Conservation (phyloP, 306 rosid species). For the Alnus glutinosa region DNA sequence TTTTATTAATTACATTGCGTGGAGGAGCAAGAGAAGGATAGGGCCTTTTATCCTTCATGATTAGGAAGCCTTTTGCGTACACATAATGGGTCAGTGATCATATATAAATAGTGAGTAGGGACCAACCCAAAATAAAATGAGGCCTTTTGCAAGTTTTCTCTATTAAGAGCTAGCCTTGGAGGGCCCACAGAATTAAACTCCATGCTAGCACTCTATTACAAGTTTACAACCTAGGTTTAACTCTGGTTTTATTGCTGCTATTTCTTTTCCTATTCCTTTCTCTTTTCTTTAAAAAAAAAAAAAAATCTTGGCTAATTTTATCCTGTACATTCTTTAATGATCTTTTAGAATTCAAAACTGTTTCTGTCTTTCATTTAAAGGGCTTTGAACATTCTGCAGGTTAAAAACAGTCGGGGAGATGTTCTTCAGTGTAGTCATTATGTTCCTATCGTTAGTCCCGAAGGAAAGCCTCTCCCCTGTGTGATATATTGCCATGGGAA, state of each 20-base stretch:
- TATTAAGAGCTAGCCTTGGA: neutral
- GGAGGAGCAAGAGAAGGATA: neutral
- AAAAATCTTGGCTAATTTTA: neutral
- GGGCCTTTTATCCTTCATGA: neutral
- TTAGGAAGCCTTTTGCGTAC: neutral
- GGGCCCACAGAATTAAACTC: neutral
- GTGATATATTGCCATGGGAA: slow-evolving; percentile 98
- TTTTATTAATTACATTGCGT: neutral
- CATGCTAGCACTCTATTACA: neutral
- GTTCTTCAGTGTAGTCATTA: slow-evolving; percentile 92
- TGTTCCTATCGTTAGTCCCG: slow-evolving; percentile 81
- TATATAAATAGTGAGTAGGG: neutral
- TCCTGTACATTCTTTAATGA: neutral
- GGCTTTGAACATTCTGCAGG: slow-evolving; percentile 52
- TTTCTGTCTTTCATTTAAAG: slow-evolving; percentile 13
- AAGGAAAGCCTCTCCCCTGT: slow-evolving; percentile 91
- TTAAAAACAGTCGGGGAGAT: slow-evolving; percentile 81
- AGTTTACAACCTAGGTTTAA: neutral
- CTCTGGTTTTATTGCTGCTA: neutral
- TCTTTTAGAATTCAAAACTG: neutral
- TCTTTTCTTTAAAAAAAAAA: too few relatives aligned
- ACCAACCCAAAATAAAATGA: neutral
- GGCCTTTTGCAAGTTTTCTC: neutral
- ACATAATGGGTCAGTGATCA: neutral
- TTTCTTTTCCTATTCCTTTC: neutral